Evolutionary conservation across 2,329 filamentous ascomycete species (phyloP), one percentile per base, ranked within the genome.

Genomic region (Cordyceps sp.): DNA sequence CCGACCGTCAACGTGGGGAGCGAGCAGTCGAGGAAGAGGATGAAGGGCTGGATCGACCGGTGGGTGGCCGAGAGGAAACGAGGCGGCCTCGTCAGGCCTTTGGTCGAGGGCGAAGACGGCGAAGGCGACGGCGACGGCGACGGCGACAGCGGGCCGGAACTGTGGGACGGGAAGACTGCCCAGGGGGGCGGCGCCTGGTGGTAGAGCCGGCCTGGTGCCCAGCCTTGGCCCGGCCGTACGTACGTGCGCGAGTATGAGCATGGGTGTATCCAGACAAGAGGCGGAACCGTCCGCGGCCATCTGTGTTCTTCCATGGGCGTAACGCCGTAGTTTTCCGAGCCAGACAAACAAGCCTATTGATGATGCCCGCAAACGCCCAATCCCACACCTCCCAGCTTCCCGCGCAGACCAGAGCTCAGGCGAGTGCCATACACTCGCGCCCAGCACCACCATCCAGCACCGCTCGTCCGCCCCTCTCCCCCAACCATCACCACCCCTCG

Each of bases 1-100:
- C 90, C 90, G 0, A 98, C 90, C 0, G 90, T 98, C 4, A 96
- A 98, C 35, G 68, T 78, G 1, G 72, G 71, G 2, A 74, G 64
- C 45, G 71, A 73, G 36, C 52, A 57, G 33, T 60, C 62, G 3
- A 53, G 73, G 31, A 61, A 59, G 41, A 59, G 68, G 37, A 78
- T 78, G 73, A 76, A 70, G 54, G 59, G 47, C 4, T 79, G 74
- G 74, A 62, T 65, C 14, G 73, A 78, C 42, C 58, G 66, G 29
- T 78, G 73, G 73, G 45, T 70, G 38, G 50, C 57, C 0, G 73
- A 78, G 51, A 52, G 73, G 46, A 57, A 66, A 37, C 62, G 59
- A 40, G 67, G 66, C 6, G 73, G 73, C 0, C 35, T 69, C 4
- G 52, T 73, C 3, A 50, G 45, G 29, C 55, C 66, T 1, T 39